These are phyloP conservation scores for Parastagonospora nodorum DNA, from an alignment of 2,329 filamentous ascomycete species.

Conservation along the genomic window DNA sequence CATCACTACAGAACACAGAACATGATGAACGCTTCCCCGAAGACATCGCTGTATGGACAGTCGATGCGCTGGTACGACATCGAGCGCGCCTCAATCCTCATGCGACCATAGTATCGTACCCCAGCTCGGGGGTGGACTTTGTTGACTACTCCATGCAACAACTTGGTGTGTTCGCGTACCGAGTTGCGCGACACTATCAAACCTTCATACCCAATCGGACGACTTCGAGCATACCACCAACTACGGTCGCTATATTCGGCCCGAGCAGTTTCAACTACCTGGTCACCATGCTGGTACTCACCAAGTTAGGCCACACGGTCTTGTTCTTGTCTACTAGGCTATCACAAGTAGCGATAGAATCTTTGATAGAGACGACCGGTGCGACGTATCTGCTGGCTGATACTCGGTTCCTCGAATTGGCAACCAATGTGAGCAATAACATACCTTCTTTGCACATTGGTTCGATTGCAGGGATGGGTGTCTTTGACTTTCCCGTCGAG, in stretches of 20 bases:
- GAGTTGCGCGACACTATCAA: slow-evolving; percentile 27
- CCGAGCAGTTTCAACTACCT: slow-evolving; percentile 62
- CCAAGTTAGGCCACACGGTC: slow-evolving; percentile 60
- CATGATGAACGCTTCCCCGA: slow-evolving; percentile 1
- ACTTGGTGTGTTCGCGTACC: slow-evolving; percentile 50
- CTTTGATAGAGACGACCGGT: slow-evolving; percentile 42
- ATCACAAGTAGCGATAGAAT: slow-evolving; percentile 56
- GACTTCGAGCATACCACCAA: slow-evolving; percentile 18
- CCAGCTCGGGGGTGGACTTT: slow-evolving; percentile 51
- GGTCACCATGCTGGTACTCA: slow-evolving; percentile 60
- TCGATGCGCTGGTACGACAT: slow-evolving; percentile 49
- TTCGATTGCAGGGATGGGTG: slow-evolving; percentile 17
- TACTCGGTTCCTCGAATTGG: slow-evolving; percentile 43
- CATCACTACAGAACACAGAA: neutral
- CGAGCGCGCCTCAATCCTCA: slow-evolving; percentile 44
- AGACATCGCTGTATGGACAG: slow-evolving; percentile 29
- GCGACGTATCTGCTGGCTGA: slow-evolving; percentile 27
- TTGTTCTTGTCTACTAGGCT: slow-evolving; percentile 62
- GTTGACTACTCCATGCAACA: slow-evolving; percentile 55
- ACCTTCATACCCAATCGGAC: slow-evolving; percentile 21
- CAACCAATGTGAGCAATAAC: slow-evolving; percentile 12
- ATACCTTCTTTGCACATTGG: slow-evolving; percentile 10
- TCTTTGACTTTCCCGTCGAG: slow-evolving; percentile 29
- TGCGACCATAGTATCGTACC: slow-evolving; percentile 51
- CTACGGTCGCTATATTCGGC: slow-evolving; percentile 57